Evolutionary conservation across 2,329 filamentous ascomycete genomes (phyloP), one percentile per base, ranked within the genome.

Genomic region (Pezicula neosporulosa): DNA sequence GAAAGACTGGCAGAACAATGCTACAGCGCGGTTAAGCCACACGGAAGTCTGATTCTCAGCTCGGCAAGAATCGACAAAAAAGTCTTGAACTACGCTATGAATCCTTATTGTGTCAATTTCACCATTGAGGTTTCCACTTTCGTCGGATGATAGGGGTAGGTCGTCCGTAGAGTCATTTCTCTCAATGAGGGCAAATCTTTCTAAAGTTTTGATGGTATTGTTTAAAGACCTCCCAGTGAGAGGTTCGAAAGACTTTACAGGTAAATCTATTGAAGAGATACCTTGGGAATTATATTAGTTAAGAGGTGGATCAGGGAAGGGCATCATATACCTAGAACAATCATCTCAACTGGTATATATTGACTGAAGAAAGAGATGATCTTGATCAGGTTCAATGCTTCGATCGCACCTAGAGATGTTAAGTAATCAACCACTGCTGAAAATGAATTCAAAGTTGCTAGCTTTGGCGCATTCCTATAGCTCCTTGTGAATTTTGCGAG

Each of bases 301-400:
- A 37, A 30, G 28, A 37, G 27, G 10, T 38, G 15, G n/a, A 3
- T 28, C 24, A 41, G 8, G 6, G 18, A 27, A 45, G 43, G 35
- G n/a, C 7, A 28, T 15, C 43, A 55, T 68, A 57, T 64, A 65
- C 83, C 83, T 13, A 86, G 70, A 27, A 70, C 71, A 13, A 89
- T 69, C 73, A 89, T 79, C 50, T 84, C 83, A 19, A 88, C 81
- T 0, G 86, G 86, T 4, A 87, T 73, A 50, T 83, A 76, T 50
- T 83, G 81, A 36, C 81, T 80, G 49, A 86, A 82, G 60, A 87
- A 88, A 1, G 80, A 80, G 15, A 89, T 66, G 10, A 89, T 68
- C 19, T 80, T 80, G 56, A 89, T 81, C 33, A 89, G 66, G 59
- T 86, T 87, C 45, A 86, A 66, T 0, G 85, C 83, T 49, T 84